Evolutionary conservation across 139 green algal species (phyloP).

Genomic region (Raphidocelis subcapitata): DNA sequence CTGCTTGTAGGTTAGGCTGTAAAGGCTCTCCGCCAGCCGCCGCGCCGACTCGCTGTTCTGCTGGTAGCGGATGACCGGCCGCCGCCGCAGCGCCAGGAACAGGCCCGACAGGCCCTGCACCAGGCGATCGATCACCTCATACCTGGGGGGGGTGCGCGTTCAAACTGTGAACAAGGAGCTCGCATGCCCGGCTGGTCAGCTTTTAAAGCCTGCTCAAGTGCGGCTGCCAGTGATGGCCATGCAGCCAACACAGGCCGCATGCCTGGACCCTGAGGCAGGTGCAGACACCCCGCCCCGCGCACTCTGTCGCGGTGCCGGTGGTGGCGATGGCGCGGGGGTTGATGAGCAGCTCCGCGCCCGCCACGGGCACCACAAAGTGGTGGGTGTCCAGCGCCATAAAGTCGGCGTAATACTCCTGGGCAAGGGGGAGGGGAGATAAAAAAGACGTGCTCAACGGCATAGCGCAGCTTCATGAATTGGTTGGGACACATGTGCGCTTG

Average conservation of each 20-base stretch:
- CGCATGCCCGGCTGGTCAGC: no score
- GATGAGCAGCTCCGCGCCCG: conserved; percentile 50
- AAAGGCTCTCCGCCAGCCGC: conserved; percentile 70
- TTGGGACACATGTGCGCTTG: not conserved
- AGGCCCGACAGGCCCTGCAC: conserved; percentile 82
- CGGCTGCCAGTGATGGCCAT: no score
- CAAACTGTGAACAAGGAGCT: no score
- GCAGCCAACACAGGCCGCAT: no score
- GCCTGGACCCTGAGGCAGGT: no score
- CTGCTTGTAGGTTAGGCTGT: conserved; percentile 72
- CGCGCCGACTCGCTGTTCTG: conserved; percentile 59
- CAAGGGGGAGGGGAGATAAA: conserved; percentile 4
- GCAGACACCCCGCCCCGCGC: conserved; percentile 1
- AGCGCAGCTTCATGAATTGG: no score
- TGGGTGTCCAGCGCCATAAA: conserved; percentile 76
- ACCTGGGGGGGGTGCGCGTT: no score
- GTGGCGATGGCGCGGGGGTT: conserved; percentile 4
- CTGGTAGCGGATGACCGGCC: conserved; percentile 87
- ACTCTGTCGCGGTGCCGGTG: conserved; percentile 31
- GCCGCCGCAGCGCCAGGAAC: conserved; percentile 74
- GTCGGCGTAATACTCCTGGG: conserved; percentile 92
- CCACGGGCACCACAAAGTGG: conserved; percentile 81
- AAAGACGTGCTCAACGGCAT: no score
- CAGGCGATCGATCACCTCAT: conserved; percentile 58
- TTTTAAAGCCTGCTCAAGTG: no score